phyloP scores from a whole-genome alignment of 345 rosid species.

The Barbarea vulgaris region DNA sequence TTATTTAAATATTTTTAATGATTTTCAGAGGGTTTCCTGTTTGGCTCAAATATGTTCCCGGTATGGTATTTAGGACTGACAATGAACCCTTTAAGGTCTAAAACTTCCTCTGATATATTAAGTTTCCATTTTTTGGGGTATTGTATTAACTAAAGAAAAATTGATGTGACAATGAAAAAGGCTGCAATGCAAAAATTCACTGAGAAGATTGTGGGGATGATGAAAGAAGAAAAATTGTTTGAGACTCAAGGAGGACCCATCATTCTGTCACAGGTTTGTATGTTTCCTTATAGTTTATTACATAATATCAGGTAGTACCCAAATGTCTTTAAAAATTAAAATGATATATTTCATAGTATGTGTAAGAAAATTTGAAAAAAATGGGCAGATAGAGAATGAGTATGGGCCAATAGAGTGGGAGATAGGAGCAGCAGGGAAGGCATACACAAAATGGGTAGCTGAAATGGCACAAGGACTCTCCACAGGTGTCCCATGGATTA shows the following conservation, averaged over 20 bases:
- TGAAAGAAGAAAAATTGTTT: constrained; percentile 69
- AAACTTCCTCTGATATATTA: neutral
- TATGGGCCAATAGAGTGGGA: constrained; percentile 59
- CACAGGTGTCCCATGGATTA: constrained; percentile 77
- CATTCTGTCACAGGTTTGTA: constrained; percentile 75
- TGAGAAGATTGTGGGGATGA: constrained; percentile 73
- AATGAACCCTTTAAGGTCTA: constrained; percentile 82
- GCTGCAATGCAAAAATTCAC: constrained; percentile 85
- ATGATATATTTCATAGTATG: neutral
- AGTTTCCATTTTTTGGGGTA: neutral
- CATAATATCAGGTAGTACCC: neutral
- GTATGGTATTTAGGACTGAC: constrained; percentile 84
- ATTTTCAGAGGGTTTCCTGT: constrained; percentile 39
- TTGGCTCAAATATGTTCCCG: constrained; percentile 86
- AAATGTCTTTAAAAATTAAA: neutral
- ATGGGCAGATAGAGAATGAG: constrained; percentile 66
- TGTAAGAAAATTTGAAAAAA: neutral
- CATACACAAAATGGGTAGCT: constrained; percentile 65
- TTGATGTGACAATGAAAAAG: constrained; percentile 42
- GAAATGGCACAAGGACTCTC: constrained; percentile 60
- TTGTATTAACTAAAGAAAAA: constrained; percentile 30
- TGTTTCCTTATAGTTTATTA: neutral
- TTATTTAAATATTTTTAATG: neutral
- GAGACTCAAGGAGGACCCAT: constrained; percentile 89
- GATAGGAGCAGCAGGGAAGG: constrained; percentile 53